Evolutionary conservation across 2,329 filamentous ascomycete species (phyloP).

Genomic region (Juglanconis sp.): DNA sequence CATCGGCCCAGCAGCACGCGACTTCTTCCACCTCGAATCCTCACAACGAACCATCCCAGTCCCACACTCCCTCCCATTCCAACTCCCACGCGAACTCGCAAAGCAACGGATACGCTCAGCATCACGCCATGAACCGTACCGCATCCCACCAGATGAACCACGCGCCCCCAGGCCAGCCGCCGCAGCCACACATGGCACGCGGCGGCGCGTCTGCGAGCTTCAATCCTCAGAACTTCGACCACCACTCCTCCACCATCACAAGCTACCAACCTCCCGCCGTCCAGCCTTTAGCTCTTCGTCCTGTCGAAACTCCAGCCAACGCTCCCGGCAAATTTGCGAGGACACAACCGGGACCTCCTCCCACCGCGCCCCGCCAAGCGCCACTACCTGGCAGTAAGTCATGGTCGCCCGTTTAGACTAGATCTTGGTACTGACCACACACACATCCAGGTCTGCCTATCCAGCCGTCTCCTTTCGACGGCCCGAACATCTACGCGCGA

Average conservation of each 20-base stretch:
- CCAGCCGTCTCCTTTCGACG: constrained; percentile 49
- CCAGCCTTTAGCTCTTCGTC: constrained; percentile 65
- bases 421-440: not conserved
- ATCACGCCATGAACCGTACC: constrained; percentile 8
- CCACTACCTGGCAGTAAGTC: constrained; percentile 58
- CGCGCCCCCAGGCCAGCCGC: constrained; percentile 24
- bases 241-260: constrained; percentile 58
- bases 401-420: not conserved
- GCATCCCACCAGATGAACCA: constrained; percentile 14
- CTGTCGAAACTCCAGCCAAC: constrained; percentile 72
- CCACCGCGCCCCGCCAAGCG: constrained; percentile 6
- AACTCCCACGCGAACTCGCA: constrained; percentile 27
- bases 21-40: not conserved
- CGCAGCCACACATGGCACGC: constrained; percentile 26
- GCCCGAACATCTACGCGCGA: constrained; percentile 87
- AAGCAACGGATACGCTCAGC: constrained; percentile 11
- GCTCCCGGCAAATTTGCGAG: constrained; percentile 66
- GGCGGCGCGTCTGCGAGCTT: constrained; percentile 45
- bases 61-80: constrained; percentile 25
- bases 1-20: constrained; percentile 41
- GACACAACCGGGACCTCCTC: constrained; percentile 42
- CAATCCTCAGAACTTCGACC: constrained; percentile 54
- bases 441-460: constrained; percentile 21
- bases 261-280: constrained; percentile 66
- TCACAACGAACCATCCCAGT: constrained; percentile 14